Evolutionary conservation across 108 stramenopile genomes (phyloP), one percentile per base, ranked within the genome.

Genomic region (Pseudonitzschia pungens): DNA sequence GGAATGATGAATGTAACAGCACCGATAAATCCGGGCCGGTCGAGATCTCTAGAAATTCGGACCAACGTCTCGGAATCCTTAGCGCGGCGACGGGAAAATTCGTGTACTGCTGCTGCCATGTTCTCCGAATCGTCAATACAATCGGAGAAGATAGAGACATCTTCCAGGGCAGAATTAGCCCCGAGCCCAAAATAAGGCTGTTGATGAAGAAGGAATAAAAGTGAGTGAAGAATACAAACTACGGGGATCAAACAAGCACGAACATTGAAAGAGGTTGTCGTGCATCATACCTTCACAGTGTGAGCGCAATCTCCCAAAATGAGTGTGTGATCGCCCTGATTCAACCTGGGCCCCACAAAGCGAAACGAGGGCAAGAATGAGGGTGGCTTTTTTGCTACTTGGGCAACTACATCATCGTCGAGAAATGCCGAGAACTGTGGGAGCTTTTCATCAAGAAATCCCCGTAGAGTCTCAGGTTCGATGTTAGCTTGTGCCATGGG

Each of bases 101-200:
- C 66, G 14, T 71, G 71, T 2, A 87, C 84, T 16, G 86, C 86
- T n/a, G 71, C 76, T 51, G 73, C 72, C 21, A 83, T 68, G 24
- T 60, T 69, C 41, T 73, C 64, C 18, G 75, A 67, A 3, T 81
- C 79, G 26, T 74, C 77, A 18, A 85, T 74, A 84, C 72, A 57
- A 58, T 72, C 63, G 27, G 67, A 68, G n/a, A 77, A 65, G 20
- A 77, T 70, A 8, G 58, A 58, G 12, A 96, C 94, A 71, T 97
- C 97, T 81, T 97, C 94, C 55, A 97, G 79, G 7, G 97, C 97
- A n/a, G 84, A 81, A 79, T 98, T 98, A 66, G 92, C 92, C 27
- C 97, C 97, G 2, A 96, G 77, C 29, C 97, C 97, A 80, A 92
- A 98, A 71, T 96, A 97, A 11, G 97, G 97, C 66, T 96, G 94